These are phyloP conservation scores for Leucocoprinus leucothites DNA, from an alignment of 768 basidiomycete genomes.

Conservation along the genomic window DNA sequence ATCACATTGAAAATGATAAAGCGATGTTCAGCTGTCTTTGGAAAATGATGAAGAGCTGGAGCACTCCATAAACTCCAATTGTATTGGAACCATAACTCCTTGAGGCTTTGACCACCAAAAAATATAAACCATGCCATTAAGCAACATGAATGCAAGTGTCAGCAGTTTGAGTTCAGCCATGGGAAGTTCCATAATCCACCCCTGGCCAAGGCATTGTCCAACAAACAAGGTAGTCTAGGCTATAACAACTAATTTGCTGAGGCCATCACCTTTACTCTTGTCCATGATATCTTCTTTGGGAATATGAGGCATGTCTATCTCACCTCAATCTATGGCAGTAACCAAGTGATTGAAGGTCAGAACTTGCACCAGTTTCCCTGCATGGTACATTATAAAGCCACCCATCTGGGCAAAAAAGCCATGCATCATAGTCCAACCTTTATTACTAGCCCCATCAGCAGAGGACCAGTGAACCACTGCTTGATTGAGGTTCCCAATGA, in stretches of 20 bases:
- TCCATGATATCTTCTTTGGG: background rate
- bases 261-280: conserved; percentile 6
- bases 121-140: background rate
- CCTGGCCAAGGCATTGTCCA: conserved; percentile 1
- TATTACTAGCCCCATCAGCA: conserved; percentile 5
- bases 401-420: conserved; percentile 15
- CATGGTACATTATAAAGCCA: conserved; percentile 9
- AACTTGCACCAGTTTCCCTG: background rate
- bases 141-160: conserved; percentile 3
- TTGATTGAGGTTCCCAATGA: no score
- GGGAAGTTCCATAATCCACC: background rate
- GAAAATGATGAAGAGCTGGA: no score
- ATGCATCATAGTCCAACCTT: conserved; percentile 16
- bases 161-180: conserved; percentile 8
- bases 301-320: background rate
- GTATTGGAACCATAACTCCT: no score
- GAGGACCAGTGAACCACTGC: no score
- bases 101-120: conserved; percentile 13
- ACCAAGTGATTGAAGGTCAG: conserved; percentile 7
- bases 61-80: no score
- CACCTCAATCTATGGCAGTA: background rate
- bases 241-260: background rate
- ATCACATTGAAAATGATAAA: no score
- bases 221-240: conserved; percentile 6
- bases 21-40: no score